These are phyloP conservation scores for Leccinum insolens DNA, from an alignment of 1,284 basidiomycete genomes.

Conservation along the genomic window DNA sequence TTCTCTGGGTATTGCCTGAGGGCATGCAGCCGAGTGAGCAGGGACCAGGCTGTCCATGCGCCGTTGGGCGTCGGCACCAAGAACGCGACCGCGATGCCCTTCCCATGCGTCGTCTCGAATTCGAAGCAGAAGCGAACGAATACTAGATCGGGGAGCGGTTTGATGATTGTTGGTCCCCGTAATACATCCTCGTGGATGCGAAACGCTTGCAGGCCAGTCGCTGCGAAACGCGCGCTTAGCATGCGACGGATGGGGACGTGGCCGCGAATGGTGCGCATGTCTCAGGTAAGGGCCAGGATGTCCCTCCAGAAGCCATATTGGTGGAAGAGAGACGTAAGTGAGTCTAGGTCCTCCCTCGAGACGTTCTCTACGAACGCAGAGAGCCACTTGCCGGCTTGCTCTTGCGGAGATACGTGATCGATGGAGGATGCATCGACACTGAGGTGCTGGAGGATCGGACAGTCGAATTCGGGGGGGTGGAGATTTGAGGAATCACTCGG, in stretches of 20 bases:
- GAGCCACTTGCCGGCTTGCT: neutral
- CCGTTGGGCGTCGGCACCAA: neutral
- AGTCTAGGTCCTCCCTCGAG: neutral
- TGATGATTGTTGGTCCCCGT: neutral
- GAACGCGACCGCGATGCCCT: neutral
- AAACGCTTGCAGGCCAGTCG: neutral
- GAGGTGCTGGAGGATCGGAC: neutral
- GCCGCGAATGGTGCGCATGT: neutral
- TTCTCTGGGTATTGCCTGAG: neutral
- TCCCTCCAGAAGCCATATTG: neutral
- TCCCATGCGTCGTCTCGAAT: neutral
- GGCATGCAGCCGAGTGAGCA: neutral
- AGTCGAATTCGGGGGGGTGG: neutral
- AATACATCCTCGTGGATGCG: neutral
- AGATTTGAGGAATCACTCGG: neutral
- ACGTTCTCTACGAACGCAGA: neutral
- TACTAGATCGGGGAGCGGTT: neutral
- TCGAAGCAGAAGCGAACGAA: neutral
- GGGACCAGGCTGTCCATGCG: neutral
- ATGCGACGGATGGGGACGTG: neutral
- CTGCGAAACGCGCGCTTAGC: neutral
- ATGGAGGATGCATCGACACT: neutral
- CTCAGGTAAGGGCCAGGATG: neutral
- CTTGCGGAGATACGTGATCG: neutral
- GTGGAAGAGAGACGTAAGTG: neutral